Evolutionary conservation across 495 filamentous ascomycete genomes (phyloP), one percentile per base, ranked within the genome.

Genomic region (Tuber borchii): DNA sequence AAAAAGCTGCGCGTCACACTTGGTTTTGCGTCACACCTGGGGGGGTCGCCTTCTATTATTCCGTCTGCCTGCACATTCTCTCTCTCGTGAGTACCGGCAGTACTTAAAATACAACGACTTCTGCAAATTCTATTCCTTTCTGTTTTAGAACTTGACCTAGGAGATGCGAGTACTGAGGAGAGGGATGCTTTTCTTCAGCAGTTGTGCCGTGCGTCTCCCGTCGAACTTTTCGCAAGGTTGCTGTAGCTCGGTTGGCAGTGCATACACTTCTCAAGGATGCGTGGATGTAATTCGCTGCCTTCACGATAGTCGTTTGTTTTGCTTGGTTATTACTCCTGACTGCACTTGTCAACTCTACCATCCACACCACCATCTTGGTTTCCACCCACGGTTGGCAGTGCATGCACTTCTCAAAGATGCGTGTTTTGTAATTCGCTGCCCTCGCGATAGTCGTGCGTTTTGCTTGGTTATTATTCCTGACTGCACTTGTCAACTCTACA

Each of bases 181-280:
- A 37, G 72, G 69, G 68, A 74, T 76, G 69, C 70, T 79, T 39
- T 79, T 79, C 56, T 74, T 39, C 44, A 74, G 75, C 74, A 48
- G 39, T 56, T 79, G 69, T 74, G 77, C 72, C 75, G 77, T 79
- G 71, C 70, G 69, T 75, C 51, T 77, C 74, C 74, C 74, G 69
- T 73, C 71, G 71, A 31, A 45, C 22, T 73, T 79, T 72, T 73
- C 78, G 75, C 76, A 74, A 72, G 42, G 71, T 72, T 73, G 75
- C 78, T 78, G 71, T 71, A 72, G 77, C 74, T 74, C 74, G 77
- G 78, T 70, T 80, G 79, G 79, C 79, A 81, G 69, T 78, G 79
- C 79, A 81, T 81, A 69, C 65, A 7, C 56, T 61, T 61, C 56
- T 65, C 78, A 73, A 48, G 73, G 73, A 79, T 46, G 76, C 78